Percentiles rank a stretch among this genome's conserved stretches.
phyloP scores from a whole-genome alignment of 2,329 filamentous ascomycete genomes.

The Verticillium longisporum region DNA sequence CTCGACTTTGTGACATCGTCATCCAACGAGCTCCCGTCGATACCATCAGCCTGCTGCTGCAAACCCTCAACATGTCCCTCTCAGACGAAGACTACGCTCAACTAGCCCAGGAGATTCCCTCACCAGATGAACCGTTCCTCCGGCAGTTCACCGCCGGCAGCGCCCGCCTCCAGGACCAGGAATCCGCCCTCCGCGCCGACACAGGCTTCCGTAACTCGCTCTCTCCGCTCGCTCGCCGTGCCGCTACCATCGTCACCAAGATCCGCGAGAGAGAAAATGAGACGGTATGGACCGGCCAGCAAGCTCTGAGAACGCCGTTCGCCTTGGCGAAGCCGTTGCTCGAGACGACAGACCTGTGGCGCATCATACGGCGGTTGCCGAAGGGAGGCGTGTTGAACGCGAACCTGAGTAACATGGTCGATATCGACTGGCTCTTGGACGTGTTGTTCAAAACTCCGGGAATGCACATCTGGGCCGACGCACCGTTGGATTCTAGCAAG shows the following conservation, averaged over 20 bases:
- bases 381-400: slow-evolving; percentile 75
- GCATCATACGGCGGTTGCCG: slow-evolving; percentile 70
- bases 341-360: slow-evolving; percentile 71
- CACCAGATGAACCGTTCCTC: slow-evolving; percentile 64
- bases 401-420: slow-evolving; percentile 76
- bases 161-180: slow-evolving; percentile 68
- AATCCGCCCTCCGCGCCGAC: slow-evolving; percentile 76
- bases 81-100: slow-evolving; percentile 54
- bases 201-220: slow-evolving; percentile 58
- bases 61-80: slow-evolving; percentile 25
- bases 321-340: slow-evolving; percentile 67
- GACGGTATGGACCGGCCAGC: slow-evolving; percentile 62
- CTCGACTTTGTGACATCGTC: not conserved
- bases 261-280: slow-evolving; percentile 68
- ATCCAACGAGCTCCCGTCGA: not conserved
- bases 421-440: slow-evolving; percentile 66
- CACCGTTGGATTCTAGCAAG: slow-evolving; percentile 42
- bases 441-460: slow-evolving; percentile 60
- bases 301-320: slow-evolving; percentile 79
- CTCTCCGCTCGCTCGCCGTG: slow-evolving; percentile 65
- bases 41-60: not conserved
- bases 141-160: slow-evolving; percentile 75
- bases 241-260: slow-evolving; percentile 64
- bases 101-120: slow-evolving; percentile 48
- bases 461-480: slow-evolving; percentile 54